Evolutionary conservation across 2,329 filamentous ascomycete genomes (phyloP), one percentile per base, ranked within the genome.

Genomic region (Fusarium domesticum): DNA sequence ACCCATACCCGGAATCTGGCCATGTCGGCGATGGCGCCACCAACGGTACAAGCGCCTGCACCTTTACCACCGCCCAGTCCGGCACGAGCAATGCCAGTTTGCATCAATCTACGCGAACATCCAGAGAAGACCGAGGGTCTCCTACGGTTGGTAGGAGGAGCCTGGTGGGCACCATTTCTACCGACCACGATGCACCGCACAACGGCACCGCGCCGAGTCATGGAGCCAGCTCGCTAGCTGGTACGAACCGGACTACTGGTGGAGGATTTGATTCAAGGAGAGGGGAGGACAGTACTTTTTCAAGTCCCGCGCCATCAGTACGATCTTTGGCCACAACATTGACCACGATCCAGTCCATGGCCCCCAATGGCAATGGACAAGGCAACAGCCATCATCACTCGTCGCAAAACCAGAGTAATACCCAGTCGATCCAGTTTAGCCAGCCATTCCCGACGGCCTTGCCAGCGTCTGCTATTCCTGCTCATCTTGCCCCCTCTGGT

Each of bases 1-100:
- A 92, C 63, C 91, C 91, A n/a, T 96, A 96, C 62, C 88, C 88
- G 7, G 78, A 92, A 58, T 95, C 89, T 3, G 87, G 87, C 46
- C 78, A 77, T 35, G 62, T 81, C 46, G 55, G 61, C 44, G 51
- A 64, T 45, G 55, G 61, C 45, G 46, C 61, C 45, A 54, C 54
- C 43, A 60, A 64, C 43, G 58, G 54, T 58, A 73, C 72, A 45
- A 79, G 76, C 62, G 74, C 73, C 35, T 70, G 71, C 41, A 83
- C 80, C 3, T 74, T 79, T 47, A 75, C 76, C 59, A 84, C 71
- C 44, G 78, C 69, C 10, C 76, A 70, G n/a, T 80, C 69, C 54
- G 75, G 68, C 42, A 54, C 51, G 35, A 78, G 76, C 60, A 68
- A 72, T 47, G 70, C 73, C 12, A 83, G 83, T n/a, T 60, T 76